Base-by-base conservation (phyloP, 441 rosid genomes). In the Capsella rubella region DNA sequence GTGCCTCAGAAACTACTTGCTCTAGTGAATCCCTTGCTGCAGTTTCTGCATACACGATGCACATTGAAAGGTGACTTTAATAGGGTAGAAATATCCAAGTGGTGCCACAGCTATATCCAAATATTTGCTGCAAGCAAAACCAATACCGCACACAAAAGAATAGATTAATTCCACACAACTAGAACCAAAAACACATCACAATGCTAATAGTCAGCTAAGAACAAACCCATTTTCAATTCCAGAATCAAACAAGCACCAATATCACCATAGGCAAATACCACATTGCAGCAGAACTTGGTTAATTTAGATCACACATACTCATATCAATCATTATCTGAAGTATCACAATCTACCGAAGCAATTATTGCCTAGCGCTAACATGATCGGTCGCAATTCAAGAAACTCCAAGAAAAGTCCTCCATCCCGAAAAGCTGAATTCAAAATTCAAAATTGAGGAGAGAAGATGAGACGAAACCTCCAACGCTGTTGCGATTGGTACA, bases 1-100 rank as follows among this genome's bases (percentile, higher is more conserved):
- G 97, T 3, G 94, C 96, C 73, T 93, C 96, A 0, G 90, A 91
- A 84, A 95, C 90, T 71, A 95, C 97, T 62, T 87, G 84, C 88
- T 95, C 97, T 71, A 95, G 67, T 6, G 94, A 90, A 78, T 95
- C 89, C 81, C 87, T 87, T 14, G 96, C 98, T 67, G 92, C 90
- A 69, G 82, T 80, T 79, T 93, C 97, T 95, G 87, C 67, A 74
- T 56, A 80, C 35, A 77, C 29, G 10, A 72, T 58, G 77, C 62
- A 53, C 57, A 66, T 4, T 73, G 59, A 63, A 60, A 66, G 25
- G 49, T 47, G 45, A 57, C 47, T 61, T 29, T 63, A 69, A 42
- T 40, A 46, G 28, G 13, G 60, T 54, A 46, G 65, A 78, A 68
- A 18, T 47, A 57, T 57, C 68, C 43, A 71, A 57, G 46, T 51